These are phyloP conservation scores for Xylaria sp. DNA, from an alignment of 2,329 filamentous ascomycete species.

Conservation along the genomic window DNA sequence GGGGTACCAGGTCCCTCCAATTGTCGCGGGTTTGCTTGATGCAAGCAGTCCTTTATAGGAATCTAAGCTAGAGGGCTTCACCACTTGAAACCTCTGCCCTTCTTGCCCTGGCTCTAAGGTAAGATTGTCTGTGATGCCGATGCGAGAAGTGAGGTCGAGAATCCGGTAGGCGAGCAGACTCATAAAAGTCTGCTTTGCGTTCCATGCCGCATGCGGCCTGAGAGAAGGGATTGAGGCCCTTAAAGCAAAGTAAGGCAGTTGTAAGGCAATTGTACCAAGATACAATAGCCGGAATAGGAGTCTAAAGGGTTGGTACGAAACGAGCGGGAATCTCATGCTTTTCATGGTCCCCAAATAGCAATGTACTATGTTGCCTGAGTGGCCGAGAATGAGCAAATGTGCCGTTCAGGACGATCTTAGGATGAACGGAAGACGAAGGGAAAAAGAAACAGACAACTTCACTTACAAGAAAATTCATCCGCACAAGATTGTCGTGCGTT, in stretches of 20 bases:
- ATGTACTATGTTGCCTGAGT: too few relatives aligned
- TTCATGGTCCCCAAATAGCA: too few relatives aligned
- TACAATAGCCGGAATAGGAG: constrained; percentile 35
- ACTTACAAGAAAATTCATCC: too few relatives aligned
- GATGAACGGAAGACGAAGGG: too few relatives aligned
- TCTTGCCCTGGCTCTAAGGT: constrained; percentile 32
- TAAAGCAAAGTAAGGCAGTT: constrained; percentile 28
- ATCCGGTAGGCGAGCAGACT: constrained; percentile 23
- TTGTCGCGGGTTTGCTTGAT: constrained; percentile 37
- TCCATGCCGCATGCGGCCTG: constrained; percentile 36
- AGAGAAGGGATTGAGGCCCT: constrained; percentile 26
- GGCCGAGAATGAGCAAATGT: too few relatives aligned
- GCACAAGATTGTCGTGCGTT: too few relatives aligned
- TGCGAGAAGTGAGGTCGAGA: constrained; percentile 31
- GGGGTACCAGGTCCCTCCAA: constrained; percentile 48
- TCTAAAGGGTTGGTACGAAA: constrained; percentile 35
- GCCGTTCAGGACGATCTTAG: too few relatives aligned
- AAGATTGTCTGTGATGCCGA: constrained; percentile 34
- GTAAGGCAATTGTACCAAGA: constrained; percentile 2
- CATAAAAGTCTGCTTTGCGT: constrained; percentile 38
- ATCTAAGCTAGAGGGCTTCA: constrained; percentile 23
- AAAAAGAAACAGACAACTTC: too few relatives aligned
- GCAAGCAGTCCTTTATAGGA: constrained; percentile 41
- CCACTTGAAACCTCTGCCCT: constrained; percentile 35
- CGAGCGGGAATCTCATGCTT: constrained; percentile 13